Percentiles rank a stretch among this genome's conserved stretches.
Evolutionary conservation across 225 moss, liverwort and hornwort genomes (phyloP).

Genomic region (Thuidium tamariscinum): DNA sequence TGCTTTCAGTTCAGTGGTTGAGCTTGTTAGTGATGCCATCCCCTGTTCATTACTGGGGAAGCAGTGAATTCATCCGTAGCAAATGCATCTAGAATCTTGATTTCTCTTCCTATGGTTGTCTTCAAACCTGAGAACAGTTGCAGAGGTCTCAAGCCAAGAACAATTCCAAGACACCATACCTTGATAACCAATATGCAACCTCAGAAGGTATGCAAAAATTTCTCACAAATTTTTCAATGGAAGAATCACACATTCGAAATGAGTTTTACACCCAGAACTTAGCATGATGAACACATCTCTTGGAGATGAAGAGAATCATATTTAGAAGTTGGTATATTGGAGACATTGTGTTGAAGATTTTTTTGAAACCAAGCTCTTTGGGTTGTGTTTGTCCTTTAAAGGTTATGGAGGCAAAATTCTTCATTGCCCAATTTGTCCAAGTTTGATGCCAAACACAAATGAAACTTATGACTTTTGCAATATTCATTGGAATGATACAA

Average conservation of each 20-base stretch:
- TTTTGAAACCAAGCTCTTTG: background rate
- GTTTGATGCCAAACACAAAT: background rate
- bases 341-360: background rate
- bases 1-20: background rate
- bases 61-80: background rate
- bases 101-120: too few species aligned
- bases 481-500: background rate
- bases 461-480: background rate
- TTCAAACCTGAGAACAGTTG: background rate
- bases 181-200: background rate
- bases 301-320: background rate
- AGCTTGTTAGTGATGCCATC: background rate
- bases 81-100: too few species aligned
- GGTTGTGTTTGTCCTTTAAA: background rate
- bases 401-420: background rate
- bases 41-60: background rate
- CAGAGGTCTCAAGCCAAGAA: background rate
- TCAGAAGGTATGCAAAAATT: background rate
- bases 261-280: background rate
- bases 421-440: rapidly evolving
- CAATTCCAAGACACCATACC: too few species aligned
- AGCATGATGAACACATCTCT: background rate
- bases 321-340: background rate
- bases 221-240: background rate
- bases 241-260: background rate